Evolutionary conservation across 805 yeast species (phyloP), one percentile per base, ranked within the genome.

Genomic region (Metschnikowia aberdeeniae): DNA sequence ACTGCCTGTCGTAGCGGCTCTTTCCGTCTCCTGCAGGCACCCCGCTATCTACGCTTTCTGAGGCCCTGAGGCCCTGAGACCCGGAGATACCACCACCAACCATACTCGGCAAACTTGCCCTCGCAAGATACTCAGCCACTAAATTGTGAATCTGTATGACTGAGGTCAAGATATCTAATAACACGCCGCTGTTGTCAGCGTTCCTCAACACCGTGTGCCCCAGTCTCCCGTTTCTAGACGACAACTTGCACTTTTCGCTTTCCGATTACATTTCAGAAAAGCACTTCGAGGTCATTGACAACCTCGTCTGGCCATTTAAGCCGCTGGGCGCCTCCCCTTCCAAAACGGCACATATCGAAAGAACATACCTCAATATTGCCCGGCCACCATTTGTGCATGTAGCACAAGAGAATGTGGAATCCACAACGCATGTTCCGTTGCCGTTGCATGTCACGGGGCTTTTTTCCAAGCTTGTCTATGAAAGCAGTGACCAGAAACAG

Each of bases 371-470:
- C 41, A 65, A 70, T 48, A 57, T 71, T 13, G 60, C 73, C 24
- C 49, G 75, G 22, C 74, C 74, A 11, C 67, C 68, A 5, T 53
- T 68, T 36, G 40, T 33, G 22, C 44, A 40, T 39, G 45, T 45
- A 8, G 54, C 52, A 4, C 51, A 56, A 10, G 53, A 53, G 12
- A 58, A 63, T 12, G 60, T 61, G 26, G 76, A 78, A 49, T 77
- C 81, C 10, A 68, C 70, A 11, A 77, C 82, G 0, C 78, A 78
- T 50, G 78, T 77, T 1, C 71, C 80, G 8, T 52, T 77, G 20
- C 80, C 82, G 1, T 70, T 68, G 45, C 80, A 75, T 52, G 68
- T 77, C 6, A 74, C 75, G 42, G 63, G 60, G 34, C 60, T 72
- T 32, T 68, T 78, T 38, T 51, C 57, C 13, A 70, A 47, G 59